Evolutionary conservation across 176 grass and related monocot genomes (phyloP).

Genomic region (Alloteropsis semialata): DNA sequence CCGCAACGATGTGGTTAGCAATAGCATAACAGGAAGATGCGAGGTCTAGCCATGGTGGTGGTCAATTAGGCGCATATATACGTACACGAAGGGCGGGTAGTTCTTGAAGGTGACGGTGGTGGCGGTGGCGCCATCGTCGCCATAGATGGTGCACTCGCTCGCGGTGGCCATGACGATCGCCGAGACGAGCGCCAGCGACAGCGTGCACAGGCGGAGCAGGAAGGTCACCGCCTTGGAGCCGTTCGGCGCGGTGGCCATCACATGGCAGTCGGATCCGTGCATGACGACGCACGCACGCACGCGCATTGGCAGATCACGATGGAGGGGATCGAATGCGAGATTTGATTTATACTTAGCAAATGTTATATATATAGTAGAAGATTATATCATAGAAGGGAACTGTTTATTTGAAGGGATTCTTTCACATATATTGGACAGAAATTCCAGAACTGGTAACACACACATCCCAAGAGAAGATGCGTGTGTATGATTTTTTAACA

Average conservation of each 20-base stretch:
- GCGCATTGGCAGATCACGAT: no score
- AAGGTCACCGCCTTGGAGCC: conserved; percentile 11
- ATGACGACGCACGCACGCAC: not conserved
- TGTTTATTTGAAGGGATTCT: no score
- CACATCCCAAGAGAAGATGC: no score
- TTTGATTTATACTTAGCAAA: no score
- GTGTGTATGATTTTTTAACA: no score
- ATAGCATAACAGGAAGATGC: not conserved
- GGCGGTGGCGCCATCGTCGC: not conserved
- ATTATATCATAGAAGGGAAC: no score
- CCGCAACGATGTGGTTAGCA: not conserved
- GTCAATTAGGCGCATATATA: not conserved
- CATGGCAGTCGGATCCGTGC: not conserved
- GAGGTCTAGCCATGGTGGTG: not conserved
- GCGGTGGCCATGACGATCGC: conserved; percentile 12
- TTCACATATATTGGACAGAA: no score
- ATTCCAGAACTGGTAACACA: no score
- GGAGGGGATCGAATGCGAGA: no score
- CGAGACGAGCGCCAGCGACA: not conserved
- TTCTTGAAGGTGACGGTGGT: conserved; percentile 15
- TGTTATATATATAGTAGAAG: no score
- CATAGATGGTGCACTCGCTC: not conserved
- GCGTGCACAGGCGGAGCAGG: conserved; percentile 11
- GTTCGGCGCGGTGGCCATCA: not conserved
- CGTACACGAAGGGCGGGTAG: conserved; percentile 4